Evolutionary conservation across 345 rosid species (phyloP), one percentile per base, ranked within the genome.

Genomic region (Brassica juncea): DNA sequence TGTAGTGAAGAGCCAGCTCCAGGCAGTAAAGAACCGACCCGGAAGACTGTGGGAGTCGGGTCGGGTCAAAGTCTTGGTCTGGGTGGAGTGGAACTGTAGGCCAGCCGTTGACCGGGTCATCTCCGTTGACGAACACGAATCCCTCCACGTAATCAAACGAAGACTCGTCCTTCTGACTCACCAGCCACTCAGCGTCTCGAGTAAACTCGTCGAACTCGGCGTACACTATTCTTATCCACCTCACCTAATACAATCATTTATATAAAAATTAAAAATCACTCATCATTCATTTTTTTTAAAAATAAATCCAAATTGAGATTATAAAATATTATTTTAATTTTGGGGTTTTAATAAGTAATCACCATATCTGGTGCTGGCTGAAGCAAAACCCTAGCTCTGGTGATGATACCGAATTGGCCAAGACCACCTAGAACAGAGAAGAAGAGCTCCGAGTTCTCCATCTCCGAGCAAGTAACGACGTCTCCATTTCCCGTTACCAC

Each of bases 81-180:
- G 71, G 82, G 49, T 74, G 82, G 14, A 94, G 74, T 5, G 89
- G 86, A 32, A 94, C 94, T 5, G 94, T 76, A 19, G 97, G 93
- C 95, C 98, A 87, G 3, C 99, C 99, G 73, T 94, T 91, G 42
- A 86, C 89, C 25, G 87, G 89, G 83, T 91, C 97, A 71, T 91
- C 91, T 55, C 85, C 84, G 87, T 94, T 92, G 57, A 89, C 94
- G 76, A 94, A 91, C 28, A 85, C 97, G 77, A 90, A 94, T 0
- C 99, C 99, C 74, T 94, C 99, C 57, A 94, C 87, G 85, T 94
- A 94, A 79, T 91, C 95, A 54, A 92, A 90, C 9, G 93, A 90
- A 7, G 84, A 82, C 70, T 75, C 89, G 27, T 83, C 75, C 7
- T 79, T 72, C 31, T 61, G 89, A 74, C 82, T 91, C 87, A 94